Evolutionary conservation across 345 rosid species (phyloP), one percentile per base, ranked within the genome.

Genomic region (Lepidium sativum): DNA sequence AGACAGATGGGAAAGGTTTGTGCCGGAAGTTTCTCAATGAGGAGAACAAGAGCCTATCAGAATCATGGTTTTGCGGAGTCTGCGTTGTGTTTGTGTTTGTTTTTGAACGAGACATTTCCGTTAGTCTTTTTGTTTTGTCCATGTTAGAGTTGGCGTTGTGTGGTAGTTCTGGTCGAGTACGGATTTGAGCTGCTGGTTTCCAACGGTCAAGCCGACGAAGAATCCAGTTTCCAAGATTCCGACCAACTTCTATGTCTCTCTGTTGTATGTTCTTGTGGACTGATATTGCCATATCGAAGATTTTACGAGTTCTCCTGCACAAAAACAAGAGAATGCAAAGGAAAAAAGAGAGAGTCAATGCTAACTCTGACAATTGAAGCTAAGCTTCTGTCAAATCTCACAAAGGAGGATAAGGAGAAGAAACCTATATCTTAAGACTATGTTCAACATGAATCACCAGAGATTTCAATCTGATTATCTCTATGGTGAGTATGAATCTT

Each of bases 181-280:
- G 90, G 45, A 94, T 94, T 70, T 82, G 84, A 58, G 99, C 97
- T 9, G 96, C 81, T n/a, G 99, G 96, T 71, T 88, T 94, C 89
- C 83, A 81, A 44, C 78, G 64, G 68, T 90, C 87, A 21, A 94
- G 92, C 86, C 86, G 86, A 34, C 88, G 86, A 29, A 90, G 83
- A 48, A 94, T 83, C 90, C 97, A 70, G 80, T 94, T 94, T 21
- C 99, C 96, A 3, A 90, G 68, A 69, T 83, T 88, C 57, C 89
- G 68, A 64, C 99, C 99, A 37, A 94, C 92, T 80, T 84, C 87
- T 54, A 90, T 70, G 76, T 94, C 97, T 73, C 99, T 81, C 10
- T 84, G 70, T 54, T 94, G 97, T 69, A 94, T 81, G 52, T 80
- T 88, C 74, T 39, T 72, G 68, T 90, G 97, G 69, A 86, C 85